Evolutionary conservation across 768 basidiomycete species (phyloP).

Genomic region (Mycena epipterygia): DNA sequence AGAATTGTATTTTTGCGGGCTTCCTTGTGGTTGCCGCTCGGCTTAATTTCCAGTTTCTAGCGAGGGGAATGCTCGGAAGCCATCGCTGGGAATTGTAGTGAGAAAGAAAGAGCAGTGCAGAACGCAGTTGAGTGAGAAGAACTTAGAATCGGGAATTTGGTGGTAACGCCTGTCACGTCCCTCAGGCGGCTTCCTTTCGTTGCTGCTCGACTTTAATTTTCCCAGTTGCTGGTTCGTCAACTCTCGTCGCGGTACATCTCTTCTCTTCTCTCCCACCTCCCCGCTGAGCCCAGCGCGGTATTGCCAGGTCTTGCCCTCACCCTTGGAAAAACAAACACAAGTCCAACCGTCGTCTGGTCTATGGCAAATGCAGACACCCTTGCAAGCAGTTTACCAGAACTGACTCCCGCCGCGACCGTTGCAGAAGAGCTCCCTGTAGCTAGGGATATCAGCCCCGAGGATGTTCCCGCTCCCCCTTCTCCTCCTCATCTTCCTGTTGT

Average conservation of each 20-base stretch:
- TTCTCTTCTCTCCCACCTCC: background rate
- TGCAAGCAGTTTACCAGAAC: conserved; percentile 59
- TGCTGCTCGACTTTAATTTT: background rate
- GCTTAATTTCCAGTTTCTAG: no score
- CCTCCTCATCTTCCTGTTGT: background rate
- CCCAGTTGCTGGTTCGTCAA: background rate
- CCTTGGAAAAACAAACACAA: conserved; percentile 11
- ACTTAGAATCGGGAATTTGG: no score
- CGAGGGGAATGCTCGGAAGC: no score
- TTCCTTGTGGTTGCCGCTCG: no score
- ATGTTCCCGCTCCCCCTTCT: conserved; percentile 19
- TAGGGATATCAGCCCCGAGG: background rate
- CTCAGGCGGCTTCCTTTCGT: conserved; percentile 9
- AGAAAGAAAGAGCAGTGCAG: no score
- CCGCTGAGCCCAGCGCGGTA: background rate
- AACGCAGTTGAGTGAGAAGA: no score
- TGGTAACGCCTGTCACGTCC: no score
- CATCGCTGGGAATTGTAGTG: no score
- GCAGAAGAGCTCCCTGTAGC: background rate
- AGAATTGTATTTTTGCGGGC: conserved; percentile 1
- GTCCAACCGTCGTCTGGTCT: conserved; percentile 55
- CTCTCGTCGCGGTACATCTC: background rate
- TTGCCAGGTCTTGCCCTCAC: conserved; percentile 1
- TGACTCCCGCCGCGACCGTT: conserved; percentile 47
- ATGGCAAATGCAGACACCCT: conserved; percentile 78